Conservation (phyloP, 2,329 filamentous ascomycete genomes). For the Sporothrix euskadiensis region DNA sequence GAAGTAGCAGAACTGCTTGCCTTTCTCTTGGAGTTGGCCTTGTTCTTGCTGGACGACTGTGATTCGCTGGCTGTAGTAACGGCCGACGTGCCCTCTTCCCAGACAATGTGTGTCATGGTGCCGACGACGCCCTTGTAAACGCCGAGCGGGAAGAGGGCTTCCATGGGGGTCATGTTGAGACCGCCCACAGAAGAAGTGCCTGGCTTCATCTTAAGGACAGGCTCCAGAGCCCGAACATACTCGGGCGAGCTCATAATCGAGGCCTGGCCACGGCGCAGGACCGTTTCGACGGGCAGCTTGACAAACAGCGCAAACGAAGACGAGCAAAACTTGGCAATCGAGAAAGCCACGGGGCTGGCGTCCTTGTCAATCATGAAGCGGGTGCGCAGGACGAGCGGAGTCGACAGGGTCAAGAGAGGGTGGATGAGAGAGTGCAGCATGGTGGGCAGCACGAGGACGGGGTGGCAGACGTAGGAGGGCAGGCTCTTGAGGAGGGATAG, state of each 20-base stretch:
- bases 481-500: conserved; percentile 75
- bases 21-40: conserved; percentile 37
- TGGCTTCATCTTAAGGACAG: conserved; percentile 3
- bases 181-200: conserved; percentile 34
- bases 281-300: conserved; percentile 88
- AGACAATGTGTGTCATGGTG: conserved; percentile 83
- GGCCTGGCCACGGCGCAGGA: conserved; percentile 84
- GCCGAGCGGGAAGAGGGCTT: conserved; percentile 78
- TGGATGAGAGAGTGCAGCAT: conserved; percentile 83
- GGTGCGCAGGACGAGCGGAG: conserved; percentile 82
- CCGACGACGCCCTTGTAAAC: conserved; percentile 84
- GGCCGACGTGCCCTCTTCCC: conserved; percentile 72
- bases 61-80: conserved; percentile 36
- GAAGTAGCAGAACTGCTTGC: conserved; percentile 39
- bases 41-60: conserved; percentile 40
- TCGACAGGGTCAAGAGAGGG: conserved; percentile 76
- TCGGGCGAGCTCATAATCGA: conserved; percentile 61
- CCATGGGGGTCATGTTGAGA: conserved; percentile 42
- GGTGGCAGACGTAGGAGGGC: conserved; percentile 72
- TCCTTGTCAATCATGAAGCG: conserved; percentile 81
- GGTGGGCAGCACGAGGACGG: conserved; percentile 75
- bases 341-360: conserved; percentile 77
- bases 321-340: conserved; percentile 76
- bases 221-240: conserved; percentile 53
- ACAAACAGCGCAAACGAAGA: conserved; percentile 79